Conservation (phyloP, 805 yeast genomes). For the Yamadazyma takamatsuzukensis region DNA sequence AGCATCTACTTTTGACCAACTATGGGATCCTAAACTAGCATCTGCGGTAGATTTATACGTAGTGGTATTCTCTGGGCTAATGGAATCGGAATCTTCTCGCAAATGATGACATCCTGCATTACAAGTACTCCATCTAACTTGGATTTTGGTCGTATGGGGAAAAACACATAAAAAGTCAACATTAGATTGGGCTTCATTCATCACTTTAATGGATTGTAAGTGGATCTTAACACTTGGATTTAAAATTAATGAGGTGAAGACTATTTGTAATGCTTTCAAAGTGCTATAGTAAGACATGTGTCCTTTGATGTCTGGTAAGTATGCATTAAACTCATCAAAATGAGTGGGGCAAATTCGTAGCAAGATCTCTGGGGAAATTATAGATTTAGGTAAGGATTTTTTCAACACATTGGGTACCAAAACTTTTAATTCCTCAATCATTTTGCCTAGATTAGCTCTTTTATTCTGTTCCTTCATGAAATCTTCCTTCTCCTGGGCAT, state of each 20-base stretch:
- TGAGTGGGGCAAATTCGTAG: slow-evolving; percentile 57
- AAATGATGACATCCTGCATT: slow-evolving; percentile 50
- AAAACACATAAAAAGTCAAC: slow-evolving; percentile 30
- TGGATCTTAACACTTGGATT: slow-evolving; percentile 53
- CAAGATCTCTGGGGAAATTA: slow-evolving; percentile 44
- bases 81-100: slow-evolving; percentile 9
- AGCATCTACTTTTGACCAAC: slow-evolving; percentile 37
- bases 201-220: slow-evolving; percentile 37
- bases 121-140: slow-evolving; percentile 58
- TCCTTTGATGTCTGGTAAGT: slow-evolving; percentile 56
- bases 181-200: slow-evolving; percentile 9
- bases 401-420: slow-evolving; percentile 51
- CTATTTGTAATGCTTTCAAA: slow-evolving; percentile 51
- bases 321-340: slow-evolving; percentile 39
- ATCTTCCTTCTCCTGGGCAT: neutral
- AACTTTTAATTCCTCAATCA: slow-evolving; percentile 44
- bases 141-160: slow-evolving; percentile 45
- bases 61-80: neutral
- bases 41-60: slow-evolving; percentile 30
- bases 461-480: slow-evolving; percentile 7
- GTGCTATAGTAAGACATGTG: slow-evolving; percentile 53
- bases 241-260: slow-evolving; percentile 53
- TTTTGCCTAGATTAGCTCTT: slow-evolving; percentile 53
- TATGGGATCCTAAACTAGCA: slow-evolving; percentile 37
- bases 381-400: slow-evolving; percentile 39